Evolutionary conservation across 2,329 filamentous ascomycete genomes (phyloP), one percentile per base, ranked within the genome.

Genomic region (Keithomyces neogunnii): DNA sequence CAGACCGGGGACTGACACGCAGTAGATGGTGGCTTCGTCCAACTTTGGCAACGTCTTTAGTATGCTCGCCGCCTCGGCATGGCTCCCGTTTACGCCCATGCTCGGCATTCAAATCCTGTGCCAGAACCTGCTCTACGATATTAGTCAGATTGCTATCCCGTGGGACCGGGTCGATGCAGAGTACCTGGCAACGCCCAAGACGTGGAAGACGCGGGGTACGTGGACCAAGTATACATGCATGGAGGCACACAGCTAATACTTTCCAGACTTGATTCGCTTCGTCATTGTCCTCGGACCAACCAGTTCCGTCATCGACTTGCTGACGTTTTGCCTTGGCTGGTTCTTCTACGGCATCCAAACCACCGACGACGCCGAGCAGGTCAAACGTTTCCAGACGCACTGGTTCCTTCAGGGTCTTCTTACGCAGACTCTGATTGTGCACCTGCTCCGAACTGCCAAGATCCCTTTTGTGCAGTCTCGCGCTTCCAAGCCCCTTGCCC

Each of bases 31-130:
- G 8, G 53, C 61, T 7, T 64, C 62, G 1, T 63, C 61, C 55
- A 64, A 64, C 51, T 62, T 64, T 49, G 62, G 62, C 33, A 64
- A 64, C 39, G 62, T 64, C 10, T 63, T 64, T 36, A 63, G 60
- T 36, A 59, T 63, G 38, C 51, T 64, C 5, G 54, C 58, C 0
- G 61, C 61, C 2, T 62, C 61, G 30, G 57, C 62, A 1, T 64
- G 61, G 62, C 56, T 64, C 1, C 62, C 59, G 2, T 64, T 59
- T 45, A 58, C 59, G n/a, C 58, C 56, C 30, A 64, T 64, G 61
- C 48, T 56, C 8, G 56, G 57, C 32, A 50, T 63, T 31, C 62
- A 64, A 47, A 57, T 64, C 5, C 51, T 64, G 28, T 53, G 55
- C 5, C 62, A 64, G 54, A 63, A 64, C 48, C 47, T 64, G 47